Evolutionary conservation across 331 rosid species (phyloP), one percentile per base, ranked within the genome.

Genomic region (Telfairia occidentalis): DNA sequence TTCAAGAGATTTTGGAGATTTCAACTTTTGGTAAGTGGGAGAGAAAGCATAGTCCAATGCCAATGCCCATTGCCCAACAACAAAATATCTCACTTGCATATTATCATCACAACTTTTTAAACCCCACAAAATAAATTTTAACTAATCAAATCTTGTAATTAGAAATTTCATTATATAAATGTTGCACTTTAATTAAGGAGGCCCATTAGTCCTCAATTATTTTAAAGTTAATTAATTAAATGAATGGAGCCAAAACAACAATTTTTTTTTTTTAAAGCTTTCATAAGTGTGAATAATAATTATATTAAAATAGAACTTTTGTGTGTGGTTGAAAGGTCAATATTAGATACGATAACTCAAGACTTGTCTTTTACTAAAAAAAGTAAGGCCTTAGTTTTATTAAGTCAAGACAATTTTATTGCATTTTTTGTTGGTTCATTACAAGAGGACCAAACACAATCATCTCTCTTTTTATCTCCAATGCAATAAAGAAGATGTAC

Each of bases 1-100:
- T 64, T 65, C 72, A 65, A 65, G 72, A 38, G 72, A 65, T 65
- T 40, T 38, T 42, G 54, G 9, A 69, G 74, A 69, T 69, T 69
- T 69, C 74, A 69, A 43, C 74, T 43, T 67, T 69, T 69, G 55
- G 37, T 21, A 23, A 69, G 74, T 69, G 74, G 74, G 74, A 24
- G 74, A 29, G 32, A 65, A 37, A 65, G n/a, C 16, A n/a, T n/a
- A 35, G 24, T 8, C 8, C 26, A 63, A 18, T 61, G 18, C 8
- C 26, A 63, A 18, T 61, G 43, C 2, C 28, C 15, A 30, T 64
- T 37, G 49, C 6, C 30, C n/a, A n/a, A 34, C 15, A 38, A 19
- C 50, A 37, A 65, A 65, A 37, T 65, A 63, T 63, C 71, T 65
- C 3, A 19, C 9, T 21, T 38, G n/a, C 49, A 18, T 32, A 54